Evolutionary conservation across 148 eudicot genomes (phyloP).

Genomic region (Rhododendron williamsianum): DNA sequence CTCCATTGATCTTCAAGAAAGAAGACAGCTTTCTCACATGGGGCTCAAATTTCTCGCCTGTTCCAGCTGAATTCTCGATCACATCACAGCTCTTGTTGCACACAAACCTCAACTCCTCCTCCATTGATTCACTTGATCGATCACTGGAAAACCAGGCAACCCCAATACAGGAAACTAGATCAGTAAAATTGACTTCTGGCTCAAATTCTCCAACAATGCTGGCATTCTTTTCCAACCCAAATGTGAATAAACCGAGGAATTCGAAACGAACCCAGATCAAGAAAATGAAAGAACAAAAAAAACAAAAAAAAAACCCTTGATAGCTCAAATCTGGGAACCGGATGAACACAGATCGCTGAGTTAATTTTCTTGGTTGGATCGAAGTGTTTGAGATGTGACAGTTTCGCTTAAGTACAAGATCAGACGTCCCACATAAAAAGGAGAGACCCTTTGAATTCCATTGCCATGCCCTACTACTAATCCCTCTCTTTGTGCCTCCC

Average conservation of each 20-base stretch:
- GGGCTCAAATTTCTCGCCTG: constrained; percentile 30
- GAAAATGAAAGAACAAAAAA: constrained; percentile 1
- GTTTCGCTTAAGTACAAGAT: constrained; percentile 42
- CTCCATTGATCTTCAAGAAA: background rate
- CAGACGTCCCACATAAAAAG: constrained; percentile 35
- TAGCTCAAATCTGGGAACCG: constrained; percentile 44
- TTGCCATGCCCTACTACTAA: constrained; percentile 11
- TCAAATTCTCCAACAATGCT: constrained; percentile 9
- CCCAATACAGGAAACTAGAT: constrained; percentile 14
- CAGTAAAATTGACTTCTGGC: constrained; percentile 1
- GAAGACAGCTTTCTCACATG: constrained; percentile 22
- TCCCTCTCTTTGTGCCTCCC: background rate
- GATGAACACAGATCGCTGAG: constrained; percentile 48
- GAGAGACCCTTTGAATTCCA: constrained; percentile 34
- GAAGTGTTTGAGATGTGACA: constrained; percentile 46
- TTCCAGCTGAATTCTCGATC: constrained; percentile 40
- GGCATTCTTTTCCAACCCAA: constrained; percentile 9
- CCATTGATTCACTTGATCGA: constrained; percentile 26
- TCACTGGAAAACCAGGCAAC: background rate
- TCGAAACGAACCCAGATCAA: constrained; percentile 8
- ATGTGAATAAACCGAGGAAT: background rate
- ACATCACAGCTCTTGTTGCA: constrained; percentile 90
- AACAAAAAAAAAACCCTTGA: background rate
- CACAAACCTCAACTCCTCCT: constrained; percentile 39
- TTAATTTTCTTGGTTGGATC: constrained; percentile 10